Conservation (phyloP, 768 basidiomycete species). For the Phylloporus arenicola region DNA sequence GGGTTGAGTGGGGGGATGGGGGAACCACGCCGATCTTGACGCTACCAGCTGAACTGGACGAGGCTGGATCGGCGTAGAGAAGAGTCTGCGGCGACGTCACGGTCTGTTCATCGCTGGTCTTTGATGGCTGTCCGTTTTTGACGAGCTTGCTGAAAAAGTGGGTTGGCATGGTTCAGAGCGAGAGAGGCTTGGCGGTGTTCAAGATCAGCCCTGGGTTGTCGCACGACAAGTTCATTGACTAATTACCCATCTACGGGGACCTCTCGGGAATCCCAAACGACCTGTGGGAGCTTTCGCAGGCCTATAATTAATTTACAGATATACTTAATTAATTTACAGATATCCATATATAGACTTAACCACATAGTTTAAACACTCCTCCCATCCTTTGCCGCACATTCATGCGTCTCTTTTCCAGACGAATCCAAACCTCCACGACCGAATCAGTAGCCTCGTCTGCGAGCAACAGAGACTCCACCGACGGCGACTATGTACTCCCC, state of each 20-base stretch:
- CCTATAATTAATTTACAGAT: no score
- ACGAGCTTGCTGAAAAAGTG: constrained; percentile 30
- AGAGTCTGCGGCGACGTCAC: neutral
- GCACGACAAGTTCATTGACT: no score
- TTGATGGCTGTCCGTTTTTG: constrained; percentile 6
- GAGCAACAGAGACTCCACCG: constrained; percentile 17
- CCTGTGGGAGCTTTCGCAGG: no score
- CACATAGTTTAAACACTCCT: neutral
- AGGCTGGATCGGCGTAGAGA: constrained; percentile 2
- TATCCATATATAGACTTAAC: neutral
- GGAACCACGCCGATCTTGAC: constrained; percentile 30
- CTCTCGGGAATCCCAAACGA: no score
- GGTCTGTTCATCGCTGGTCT: constrained; percentile 1
- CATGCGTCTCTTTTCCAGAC: constrained; percentile 21
- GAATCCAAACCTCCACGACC: constrained; percentile 6
- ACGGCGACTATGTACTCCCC: constrained; percentile 30
- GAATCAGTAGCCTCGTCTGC: constrained; percentile 14
- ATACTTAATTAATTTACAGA: neutral
- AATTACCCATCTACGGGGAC: no score
- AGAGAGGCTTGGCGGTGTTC: no score
- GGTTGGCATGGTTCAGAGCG: constrained; percentile 25
- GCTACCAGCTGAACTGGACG: constrained; percentile 16
- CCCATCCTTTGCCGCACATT: neutral
- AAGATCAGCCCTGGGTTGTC: no score
- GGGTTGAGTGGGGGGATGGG: constrained; percentile 22